Conservation (phyloP, 2,329 filamentous ascomycete species). For the Fusarium stilboides region DNA sequence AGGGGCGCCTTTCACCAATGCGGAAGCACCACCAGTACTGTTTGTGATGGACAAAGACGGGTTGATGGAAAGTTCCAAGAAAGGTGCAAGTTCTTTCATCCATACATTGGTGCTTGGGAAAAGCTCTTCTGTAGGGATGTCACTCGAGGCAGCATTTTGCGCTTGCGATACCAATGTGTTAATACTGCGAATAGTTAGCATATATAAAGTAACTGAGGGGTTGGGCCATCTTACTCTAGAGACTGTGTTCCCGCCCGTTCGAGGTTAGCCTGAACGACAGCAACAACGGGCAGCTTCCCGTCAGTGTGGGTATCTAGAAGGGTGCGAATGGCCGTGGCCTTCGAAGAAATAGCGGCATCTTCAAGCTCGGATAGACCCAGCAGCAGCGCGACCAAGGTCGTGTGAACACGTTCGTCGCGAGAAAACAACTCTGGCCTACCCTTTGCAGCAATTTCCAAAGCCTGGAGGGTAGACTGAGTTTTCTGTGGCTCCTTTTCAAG, state of each 20-base stretch:
- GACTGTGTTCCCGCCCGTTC: slow-evolving; percentile 65
- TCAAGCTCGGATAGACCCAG: slow-evolving; percentile 68
- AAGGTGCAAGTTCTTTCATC: slow-evolving; percentile 71
- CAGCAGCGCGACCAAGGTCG: slow-evolving; percentile 67
- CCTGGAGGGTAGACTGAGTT: slow-evolving; percentile 56
- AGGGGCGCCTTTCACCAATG: slow-evolving; percentile 66
- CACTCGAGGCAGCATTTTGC: slow-evolving; percentile 52
- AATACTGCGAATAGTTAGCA: slow-evolving; percentile 56
- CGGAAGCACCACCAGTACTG: slow-evolving; percentile 77
- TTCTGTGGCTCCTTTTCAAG: slow-evolving; percentile 52
- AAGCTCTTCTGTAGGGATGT: slow-evolving; percentile 60
- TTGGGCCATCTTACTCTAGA: slow-evolving; percentile 61
- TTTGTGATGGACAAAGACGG: slow-evolving; percentile 82
- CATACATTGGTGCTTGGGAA: slow-evolving; percentile 77
- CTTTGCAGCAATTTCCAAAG: slow-evolving; percentile 65
- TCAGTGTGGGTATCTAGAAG: slow-evolving; percentile 62
- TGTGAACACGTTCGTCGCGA: slow-evolving; percentile 62
- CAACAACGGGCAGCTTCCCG: slow-evolving; percentile 62
- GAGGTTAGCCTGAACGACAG: slow-evolving; percentile 70
- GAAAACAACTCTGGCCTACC: slow-evolving; percentile 62
- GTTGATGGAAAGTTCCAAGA: slow-evolving; percentile 69
- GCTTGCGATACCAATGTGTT: slow-evolving; percentile 68
- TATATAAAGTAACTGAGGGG: neutral
- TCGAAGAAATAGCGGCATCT: slow-evolving; percentile 57
- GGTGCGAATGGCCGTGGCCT: slow-evolving; percentile 60